phyloP scores from a whole-genome alignment of 192 early-diverging fungal species.

The Coemansia interrupta region DNA sequence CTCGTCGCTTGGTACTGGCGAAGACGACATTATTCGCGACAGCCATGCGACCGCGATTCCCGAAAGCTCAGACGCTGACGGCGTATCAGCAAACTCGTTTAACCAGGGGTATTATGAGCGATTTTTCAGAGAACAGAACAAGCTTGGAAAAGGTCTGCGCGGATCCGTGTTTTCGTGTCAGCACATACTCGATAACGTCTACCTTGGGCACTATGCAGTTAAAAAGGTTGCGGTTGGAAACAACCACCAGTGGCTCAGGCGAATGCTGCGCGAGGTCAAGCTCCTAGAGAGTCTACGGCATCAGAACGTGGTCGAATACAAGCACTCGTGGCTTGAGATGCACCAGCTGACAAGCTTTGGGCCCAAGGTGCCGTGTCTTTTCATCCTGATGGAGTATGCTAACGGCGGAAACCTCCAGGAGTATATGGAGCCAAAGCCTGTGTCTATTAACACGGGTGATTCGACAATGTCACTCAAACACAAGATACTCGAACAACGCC shows the following conservation, averaged over 20 bases:
- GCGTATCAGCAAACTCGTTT: constrained; percentile 64
- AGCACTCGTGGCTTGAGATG: constrained; percentile 93
- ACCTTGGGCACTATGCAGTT: constrained; percentile 83
- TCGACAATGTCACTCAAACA: constrained; percentile 24
- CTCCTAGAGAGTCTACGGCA: constrained; percentile 85
- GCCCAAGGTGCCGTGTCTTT: constrained; percentile 87
- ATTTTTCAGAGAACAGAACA: constrained; percentile 85
- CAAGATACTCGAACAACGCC: constrained; percentile 27
- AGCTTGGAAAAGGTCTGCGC: constrained; percentile 84
- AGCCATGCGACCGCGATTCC: neutral
- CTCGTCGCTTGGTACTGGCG: neutral
- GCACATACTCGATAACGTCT: constrained; percentile 69
- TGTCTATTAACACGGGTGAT: neutral
- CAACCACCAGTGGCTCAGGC: constrained; percentile 83
- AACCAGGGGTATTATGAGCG: constrained; percentile 95
- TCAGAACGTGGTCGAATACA: constrained; percentile 91
- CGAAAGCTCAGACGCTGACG: neutral
- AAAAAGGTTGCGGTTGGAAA: constrained; percentile 93
- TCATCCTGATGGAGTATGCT: constrained; percentile 93
- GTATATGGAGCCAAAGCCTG: constrained; percentile 59
- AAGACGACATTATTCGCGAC: neutral
- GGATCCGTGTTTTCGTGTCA: constrained; percentile 90
- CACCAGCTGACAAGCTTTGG: constrained; percentile 66
- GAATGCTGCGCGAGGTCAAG: constrained; percentile 92
- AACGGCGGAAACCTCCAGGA: constrained; percentile 96